These are phyloP conservation scores for Syzygium grande DNA, from an alignment of 345 rosid genomes.

Conservation along the genomic window DNA sequence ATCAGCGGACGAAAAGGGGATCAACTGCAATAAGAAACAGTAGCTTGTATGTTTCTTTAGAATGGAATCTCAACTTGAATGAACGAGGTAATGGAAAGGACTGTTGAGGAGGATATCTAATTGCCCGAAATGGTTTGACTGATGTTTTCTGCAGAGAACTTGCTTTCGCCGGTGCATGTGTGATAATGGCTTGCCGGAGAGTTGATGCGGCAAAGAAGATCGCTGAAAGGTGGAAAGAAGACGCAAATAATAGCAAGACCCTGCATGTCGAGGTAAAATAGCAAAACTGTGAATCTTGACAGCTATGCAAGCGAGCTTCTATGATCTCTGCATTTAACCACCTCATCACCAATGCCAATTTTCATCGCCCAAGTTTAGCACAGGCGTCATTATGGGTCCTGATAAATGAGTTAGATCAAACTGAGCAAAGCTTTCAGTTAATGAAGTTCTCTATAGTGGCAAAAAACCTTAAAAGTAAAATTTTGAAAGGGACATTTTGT, in stretches of 20 bases:
- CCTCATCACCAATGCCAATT: not conserved
- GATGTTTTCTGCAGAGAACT: not conserved
- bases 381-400: not conserved
- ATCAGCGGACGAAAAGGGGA: not conserved
- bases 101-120: not conserved
- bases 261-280: not conserved
- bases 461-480: not conserved
- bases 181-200: conserved; percentile 1
- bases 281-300: not conserved
- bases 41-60: not conserved
- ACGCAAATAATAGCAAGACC: not conserved
- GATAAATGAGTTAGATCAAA: not conserved
- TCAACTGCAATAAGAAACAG: not conserved
- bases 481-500: not conserved
- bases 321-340: not conserved
- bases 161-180: not conserved
- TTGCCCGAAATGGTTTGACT: not conserved
- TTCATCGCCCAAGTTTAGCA: not conserved
- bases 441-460: not conserved
- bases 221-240: not conserved
- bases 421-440: not conserved
- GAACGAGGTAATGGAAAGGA: not conserved
- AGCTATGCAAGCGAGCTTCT: not conserved
- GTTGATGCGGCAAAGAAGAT: not conserved
- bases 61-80: not conserved